A percentile compares a stretch with the other conserved stretches of the same genome.
phyloP scores from a whole-genome alignment of 352 stramenopile species.

The Globisporangium recalcitrans region DNA sequence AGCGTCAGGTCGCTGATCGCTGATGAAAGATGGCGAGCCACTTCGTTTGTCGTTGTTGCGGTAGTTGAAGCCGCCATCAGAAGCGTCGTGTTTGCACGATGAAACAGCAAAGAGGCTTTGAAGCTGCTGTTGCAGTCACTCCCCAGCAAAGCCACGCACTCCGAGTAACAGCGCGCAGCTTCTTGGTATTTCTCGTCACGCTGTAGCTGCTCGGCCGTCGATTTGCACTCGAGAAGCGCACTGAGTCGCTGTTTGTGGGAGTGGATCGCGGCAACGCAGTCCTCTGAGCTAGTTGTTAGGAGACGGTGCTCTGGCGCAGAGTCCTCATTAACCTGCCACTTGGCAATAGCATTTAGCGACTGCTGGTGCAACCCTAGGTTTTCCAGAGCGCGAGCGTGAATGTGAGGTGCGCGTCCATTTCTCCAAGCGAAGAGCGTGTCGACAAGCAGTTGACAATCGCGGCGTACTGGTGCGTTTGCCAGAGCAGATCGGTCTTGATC shows the following conservation, averaged over 20 bases:
- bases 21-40: not conserved
- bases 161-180: slow-evolving; percentile 18
- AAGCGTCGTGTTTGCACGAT: slow-evolving; percentile 19
- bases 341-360: slow-evolving; percentile 15
- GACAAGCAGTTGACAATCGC: slow-evolving; percentile 19
- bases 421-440: slow-evolving; percentile 10
- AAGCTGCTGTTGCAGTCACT: slow-evolving; percentile 13
- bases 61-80: not conserved
- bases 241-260: slow-evolving; percentile 14
- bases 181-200: slow-evolving; percentile 12
- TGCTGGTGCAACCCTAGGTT: slow-evolving; percentile 17
- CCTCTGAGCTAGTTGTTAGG: not conserved
- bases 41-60: not conserved
- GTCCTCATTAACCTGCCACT: not conserved
- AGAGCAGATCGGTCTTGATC: slow-evolving; percentile 16
- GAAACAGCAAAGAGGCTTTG: slow-evolving; percentile 20
- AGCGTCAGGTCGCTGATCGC: slow-evolving; percentile 10
- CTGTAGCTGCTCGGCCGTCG: slow-evolving; percentile 19
- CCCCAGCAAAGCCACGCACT: slow-evolving; percentile 21
- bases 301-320: not conserved
- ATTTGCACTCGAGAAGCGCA: slow-evolving; percentile 16
- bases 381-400: slow-evolving; percentile 24
- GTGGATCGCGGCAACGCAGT: slow-evolving; percentile 2
- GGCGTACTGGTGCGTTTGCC: slow-evolving; percentile 19
- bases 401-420: slow-evolving; percentile 18